phyloP scores from a whole-genome alignment of 1,139 yeast species.

The Arxiozyma slooffiae region DNA sequence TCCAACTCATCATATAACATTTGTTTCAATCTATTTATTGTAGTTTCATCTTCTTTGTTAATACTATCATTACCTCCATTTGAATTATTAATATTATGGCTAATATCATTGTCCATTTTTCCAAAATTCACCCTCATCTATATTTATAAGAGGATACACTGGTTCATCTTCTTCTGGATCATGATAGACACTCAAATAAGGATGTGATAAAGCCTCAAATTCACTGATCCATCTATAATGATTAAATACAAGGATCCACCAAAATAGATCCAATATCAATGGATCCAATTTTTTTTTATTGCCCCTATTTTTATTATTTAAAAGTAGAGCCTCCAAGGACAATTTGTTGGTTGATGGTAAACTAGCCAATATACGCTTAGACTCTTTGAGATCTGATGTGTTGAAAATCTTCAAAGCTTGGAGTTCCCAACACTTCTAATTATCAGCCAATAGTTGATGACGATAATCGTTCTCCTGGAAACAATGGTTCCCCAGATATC shows the following conservation, averaged over 20 bases:
- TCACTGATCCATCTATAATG: conserved; percentile 59
- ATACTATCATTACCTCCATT: not conserved
- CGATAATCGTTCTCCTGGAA: conserved; percentile 75
- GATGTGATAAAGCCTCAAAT: conserved; percentile 55
- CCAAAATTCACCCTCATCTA: conserved; percentile 44
- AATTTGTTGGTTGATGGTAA: conserved; percentile 46
- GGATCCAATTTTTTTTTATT: conserved; percentile 39
- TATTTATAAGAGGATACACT: conserved; percentile 38
- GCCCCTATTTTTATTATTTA: conserved; percentile 18
- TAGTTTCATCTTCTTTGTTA: conserved; percentile 27
- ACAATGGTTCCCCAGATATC: conserved; percentile 67
- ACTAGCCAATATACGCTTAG: conserved; percentile 47
- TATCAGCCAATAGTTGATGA: conserved; percentile 52
- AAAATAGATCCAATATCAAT: conserved; percentile 51
- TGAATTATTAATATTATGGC: conserved; percentile 11
- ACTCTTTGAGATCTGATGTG: conserved; percentile 55
- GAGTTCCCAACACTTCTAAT: conserved; percentile 59
- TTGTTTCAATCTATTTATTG: conserved; percentile 34
- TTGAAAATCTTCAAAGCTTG: conserved; percentile 45
- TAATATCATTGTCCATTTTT: conserved; percentile 52
- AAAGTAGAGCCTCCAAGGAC: conserved; percentile 35
- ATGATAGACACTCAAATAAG: conserved; percentile 55
- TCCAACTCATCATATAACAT: conserved; percentile 48
- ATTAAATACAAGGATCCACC: conserved; percentile 50
- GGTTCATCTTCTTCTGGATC: conserved; percentile 72